Evolutionary conservation across 1,284 basidiomycete species (phyloP).

Genomic region (Dichomitus squalens): DNA sequence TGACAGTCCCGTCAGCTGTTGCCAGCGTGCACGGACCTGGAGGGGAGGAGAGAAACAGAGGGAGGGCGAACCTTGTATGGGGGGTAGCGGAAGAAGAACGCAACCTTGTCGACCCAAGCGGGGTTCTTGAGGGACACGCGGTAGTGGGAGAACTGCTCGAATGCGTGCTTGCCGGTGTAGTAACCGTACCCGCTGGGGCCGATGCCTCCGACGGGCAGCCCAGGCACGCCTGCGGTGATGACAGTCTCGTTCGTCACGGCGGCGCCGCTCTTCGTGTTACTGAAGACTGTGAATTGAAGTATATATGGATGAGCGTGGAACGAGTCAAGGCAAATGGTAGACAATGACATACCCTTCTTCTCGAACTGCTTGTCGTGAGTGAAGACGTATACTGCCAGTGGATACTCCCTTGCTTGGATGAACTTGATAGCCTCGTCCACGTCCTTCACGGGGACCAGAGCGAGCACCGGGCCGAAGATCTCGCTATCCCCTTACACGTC

Average conservation of each 20-base stretch:
- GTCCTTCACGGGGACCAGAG: constrained; percentile 74
- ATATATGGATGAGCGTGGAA: neutral
- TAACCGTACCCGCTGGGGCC: constrained; percentile 72
- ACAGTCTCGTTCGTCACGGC: constrained; percentile 69
- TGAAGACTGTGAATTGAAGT: constrained; percentile 64
- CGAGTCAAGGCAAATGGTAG: neutral
- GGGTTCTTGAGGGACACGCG: constrained; percentile 65
- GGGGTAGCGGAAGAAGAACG: constrained; percentile 62
- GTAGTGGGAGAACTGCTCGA: constrained; percentile 71
- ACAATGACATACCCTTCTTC: constrained; percentile 52
- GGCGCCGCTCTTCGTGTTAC: constrained; percentile 69
- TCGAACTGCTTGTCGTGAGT: constrained; percentile 61
- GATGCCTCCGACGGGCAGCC: constrained; percentile 75
- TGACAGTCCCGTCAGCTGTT: neutral
- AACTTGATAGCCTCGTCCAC: constrained; percentile 75
- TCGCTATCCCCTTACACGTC: constrained; percentile 28
- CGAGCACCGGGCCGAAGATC: constrained; percentile 51
- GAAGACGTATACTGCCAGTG: constrained; percentile 80
- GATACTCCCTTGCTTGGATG: constrained; percentile 65
- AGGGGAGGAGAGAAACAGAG: no score
- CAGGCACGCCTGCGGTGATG: constrained; percentile 56
- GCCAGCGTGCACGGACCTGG: neutral
- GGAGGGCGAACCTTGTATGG: constrained; percentile 57
- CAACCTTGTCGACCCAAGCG: constrained; percentile 56
- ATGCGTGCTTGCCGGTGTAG: constrained; percentile 64